Conservation (phyloP, 2,329 filamentous ascomycete genomes). For the Aspergillus aculeatus region DNA sequence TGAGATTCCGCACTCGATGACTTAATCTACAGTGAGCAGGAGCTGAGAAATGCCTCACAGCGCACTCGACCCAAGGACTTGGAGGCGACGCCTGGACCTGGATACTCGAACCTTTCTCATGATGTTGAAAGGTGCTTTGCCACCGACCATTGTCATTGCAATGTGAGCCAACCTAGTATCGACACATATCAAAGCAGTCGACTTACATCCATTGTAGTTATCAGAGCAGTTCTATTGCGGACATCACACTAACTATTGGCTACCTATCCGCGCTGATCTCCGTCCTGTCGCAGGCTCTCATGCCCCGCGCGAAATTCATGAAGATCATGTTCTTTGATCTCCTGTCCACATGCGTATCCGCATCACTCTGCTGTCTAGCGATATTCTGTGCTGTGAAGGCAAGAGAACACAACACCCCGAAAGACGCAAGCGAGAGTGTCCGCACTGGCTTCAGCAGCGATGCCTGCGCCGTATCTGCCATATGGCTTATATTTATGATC, state of each 20-base stretch:
- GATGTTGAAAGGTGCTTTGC: constrained; percentile 54
- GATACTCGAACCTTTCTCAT: constrained; percentile 27
- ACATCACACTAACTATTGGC: constrained; percentile 41
- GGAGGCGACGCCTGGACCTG: constrained; percentile 27
- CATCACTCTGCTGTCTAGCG: constrained; percentile 61
- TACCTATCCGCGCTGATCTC: constrained; percentile 66
- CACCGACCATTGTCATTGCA: constrained; percentile 56
- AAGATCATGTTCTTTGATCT: constrained; percentile 66
- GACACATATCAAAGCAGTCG: background rate
- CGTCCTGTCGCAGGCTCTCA: constrained; percentile 62
- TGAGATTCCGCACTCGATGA: background rate
- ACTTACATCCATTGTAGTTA: constrained; percentile 26
- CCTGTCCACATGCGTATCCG: constrained; percentile 54
- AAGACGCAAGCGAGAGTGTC: constrained; percentile 27
- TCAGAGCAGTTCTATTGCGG: constrained; percentile 56
- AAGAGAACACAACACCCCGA: constrained; percentile 55
- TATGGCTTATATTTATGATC: constrained; percentile 70
- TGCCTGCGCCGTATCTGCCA: constrained; percentile 64
- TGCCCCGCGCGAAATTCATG: constrained; percentile 69
- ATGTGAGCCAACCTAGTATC: constrained; percentile 47
- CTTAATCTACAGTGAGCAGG: background rate
- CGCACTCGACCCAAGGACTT: constrained; percentile 15
- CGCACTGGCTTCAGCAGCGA: constrained; percentile 62
- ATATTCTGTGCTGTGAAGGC: constrained; percentile 66
- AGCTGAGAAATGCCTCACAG: constrained; percentile 1